These are phyloP conservation scores for Ganoderma sinense DNA, from an alignment of 1,284 basidiomycete genomes.

Conservation along the genomic window DNA sequence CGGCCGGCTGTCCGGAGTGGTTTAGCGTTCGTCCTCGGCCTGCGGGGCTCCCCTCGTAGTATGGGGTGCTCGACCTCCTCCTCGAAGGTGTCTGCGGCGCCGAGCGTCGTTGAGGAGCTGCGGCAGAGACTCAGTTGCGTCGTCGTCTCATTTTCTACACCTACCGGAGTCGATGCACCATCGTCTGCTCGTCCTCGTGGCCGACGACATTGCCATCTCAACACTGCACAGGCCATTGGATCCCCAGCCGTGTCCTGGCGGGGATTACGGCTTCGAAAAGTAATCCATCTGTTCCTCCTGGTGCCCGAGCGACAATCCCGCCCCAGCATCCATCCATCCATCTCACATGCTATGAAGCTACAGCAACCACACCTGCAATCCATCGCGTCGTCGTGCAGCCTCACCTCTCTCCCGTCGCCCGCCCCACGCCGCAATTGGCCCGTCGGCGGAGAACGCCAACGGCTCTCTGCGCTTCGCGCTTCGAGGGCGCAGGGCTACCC, in stretches of 20 bases:
- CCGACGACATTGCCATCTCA: not conserved
- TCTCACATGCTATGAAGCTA: not conserved
- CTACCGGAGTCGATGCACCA: not conserved
- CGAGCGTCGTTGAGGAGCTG: not conserved
- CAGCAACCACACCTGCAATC: not conserved
- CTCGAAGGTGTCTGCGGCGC: not conserved
- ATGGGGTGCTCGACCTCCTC: not conserved
- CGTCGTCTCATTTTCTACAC: not conserved
- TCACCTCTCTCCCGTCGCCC: not conserved
- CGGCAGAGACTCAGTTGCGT: slow-evolving; percentile 1
- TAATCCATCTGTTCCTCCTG: not conserved
- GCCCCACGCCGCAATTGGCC: not conserved
- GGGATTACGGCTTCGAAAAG: not conserved
- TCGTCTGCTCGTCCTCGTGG: not conserved
- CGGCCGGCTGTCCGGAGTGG: not conserved
- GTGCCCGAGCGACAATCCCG: not conserved
- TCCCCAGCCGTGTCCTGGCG: not conserved
- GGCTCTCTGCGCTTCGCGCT: too few relatives aligned
- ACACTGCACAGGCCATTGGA: not conserved
- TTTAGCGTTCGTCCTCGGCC: not conserved
- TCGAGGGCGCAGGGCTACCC: not conserved
- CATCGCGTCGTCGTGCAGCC: not conserved
- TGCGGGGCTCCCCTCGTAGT: too few relatives aligned
- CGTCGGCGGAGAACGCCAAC: not conserved
- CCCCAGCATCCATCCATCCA: not conserved